Evolutionary conservation across 305 asterid species (phyloP), one percentile per base, ranked within the genome.

Genomic region (Coffea humblotiana): DNA sequence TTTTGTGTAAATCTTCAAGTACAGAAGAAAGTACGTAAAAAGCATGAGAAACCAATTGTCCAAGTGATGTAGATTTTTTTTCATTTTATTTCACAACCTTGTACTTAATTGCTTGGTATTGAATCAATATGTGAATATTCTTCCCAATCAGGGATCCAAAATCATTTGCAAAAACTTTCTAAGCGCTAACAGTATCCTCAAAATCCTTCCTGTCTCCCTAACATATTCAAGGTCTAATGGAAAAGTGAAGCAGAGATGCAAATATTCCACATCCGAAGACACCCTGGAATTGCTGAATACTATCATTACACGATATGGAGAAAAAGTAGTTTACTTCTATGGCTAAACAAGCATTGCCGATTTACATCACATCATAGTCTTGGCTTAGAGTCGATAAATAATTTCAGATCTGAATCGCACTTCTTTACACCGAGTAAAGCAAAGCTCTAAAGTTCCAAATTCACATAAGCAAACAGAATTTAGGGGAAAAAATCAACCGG

Each of bases 401-500:
- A 14, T 66, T 35, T 25, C 6, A 74, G 27, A n/a, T 19, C 13
- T 40, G 47, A 66, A 18, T 9, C 48, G 52, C 45, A 74, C 66
- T 35, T 56, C 40, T 78, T 75, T 80, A 67, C 83, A 54, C 64
- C 64, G 25, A 52, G 64, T 48, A 40, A 56, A 6, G 16, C 54
- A 58, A 32, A 4, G 13, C 58, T 32, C 72, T 60, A 29, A 27
- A 32, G 58, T 12, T 45, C 63, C 66, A 72, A 32, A 71, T 56
- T 64, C 82, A 79, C 27, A 29, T 10, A 32, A 64, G 43, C 78
- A 79, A 78, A 51, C 74, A 5, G 23, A 45, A 27, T 65, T 51
- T n/a, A 32, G 64, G 29, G 60, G 35, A 8, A 2, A 7, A 23
- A 15, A 40, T 12, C 6, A 47, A 61, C 12, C 47, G 60, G 14